phyloP scores from a whole-genome alignment of 106 monocot genomes.

The Cymbidium sinense region DNA sequence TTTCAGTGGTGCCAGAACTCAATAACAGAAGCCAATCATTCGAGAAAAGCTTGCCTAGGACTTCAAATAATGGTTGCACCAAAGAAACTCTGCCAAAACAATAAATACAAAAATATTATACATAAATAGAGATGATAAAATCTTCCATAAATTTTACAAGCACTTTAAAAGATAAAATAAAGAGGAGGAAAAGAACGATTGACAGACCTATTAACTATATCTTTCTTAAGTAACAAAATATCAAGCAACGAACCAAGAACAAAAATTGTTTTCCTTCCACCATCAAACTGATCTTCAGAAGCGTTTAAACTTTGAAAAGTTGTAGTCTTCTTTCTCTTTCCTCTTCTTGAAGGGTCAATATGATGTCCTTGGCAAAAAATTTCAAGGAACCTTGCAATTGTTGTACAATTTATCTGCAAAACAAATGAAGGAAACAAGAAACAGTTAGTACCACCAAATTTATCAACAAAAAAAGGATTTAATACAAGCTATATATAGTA shows the following conservation, averaged over 20 bases:
- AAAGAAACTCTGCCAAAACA: slow-evolving; percentile 39
- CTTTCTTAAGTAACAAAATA: slow-evolving; percentile 63
- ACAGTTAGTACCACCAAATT: not conserved
- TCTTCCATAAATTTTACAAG: not conserved
- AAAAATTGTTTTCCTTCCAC: slow-evolving; percentile 22
- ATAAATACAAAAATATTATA: not conserved
- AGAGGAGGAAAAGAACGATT: not conserved
- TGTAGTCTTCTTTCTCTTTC: slow-evolving; percentile 32
- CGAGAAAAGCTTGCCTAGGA: slow-evolving; percentile 54
- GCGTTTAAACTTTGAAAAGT: slow-evolving; percentile 4
- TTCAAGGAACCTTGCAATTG: slow-evolving; percentile 36
- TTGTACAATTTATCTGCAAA: slow-evolving; percentile 53
- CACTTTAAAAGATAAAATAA: not conserved
- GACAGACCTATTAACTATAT: slow-evolving; percentile 59
- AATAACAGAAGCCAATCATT: slow-evolving; percentile 35
- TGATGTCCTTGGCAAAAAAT: slow-evolving; percentile 20
- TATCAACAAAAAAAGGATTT: not conserved
- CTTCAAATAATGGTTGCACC: slow-evolving; percentile 56
- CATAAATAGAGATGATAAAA: not conserved
- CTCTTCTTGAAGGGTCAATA: slow-evolving; percentile 25
- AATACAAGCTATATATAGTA: not conserved
- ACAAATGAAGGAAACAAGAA: not conserved
- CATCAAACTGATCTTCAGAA: slow-evolving; percentile 14
- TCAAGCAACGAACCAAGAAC: slow-evolving; percentile 72
- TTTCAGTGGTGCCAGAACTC: slow-evolving; percentile 11